phyloP scores from a whole-genome alignment of 1,284 basidiomycete genomes.

The Puccinia coronata region DNA sequence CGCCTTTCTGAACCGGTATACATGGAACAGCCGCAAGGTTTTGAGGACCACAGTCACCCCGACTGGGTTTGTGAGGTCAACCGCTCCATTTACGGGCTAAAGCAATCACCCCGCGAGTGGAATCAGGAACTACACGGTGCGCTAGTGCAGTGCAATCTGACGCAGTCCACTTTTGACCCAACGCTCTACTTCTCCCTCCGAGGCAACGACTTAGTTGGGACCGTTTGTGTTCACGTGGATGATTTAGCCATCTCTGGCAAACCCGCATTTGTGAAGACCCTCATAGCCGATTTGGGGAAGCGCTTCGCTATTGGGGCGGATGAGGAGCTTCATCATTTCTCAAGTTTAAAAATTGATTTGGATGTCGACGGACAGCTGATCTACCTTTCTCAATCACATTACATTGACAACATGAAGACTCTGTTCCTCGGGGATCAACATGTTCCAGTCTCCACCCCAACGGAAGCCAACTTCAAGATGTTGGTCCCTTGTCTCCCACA shows the following conservation, averaged over 20 bases:
- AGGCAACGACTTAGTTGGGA: background rate
- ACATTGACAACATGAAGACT: background rate
- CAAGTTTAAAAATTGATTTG: background rate
- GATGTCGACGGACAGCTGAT: background rate
- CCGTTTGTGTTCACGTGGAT: background rate
- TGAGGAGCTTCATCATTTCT: slow-evolving; percentile 8
- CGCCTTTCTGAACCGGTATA: background rate
- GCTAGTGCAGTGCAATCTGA: background rate
- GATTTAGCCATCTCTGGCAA: background rate
- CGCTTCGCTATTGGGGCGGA: background rate
- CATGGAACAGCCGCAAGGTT: slow-evolving; percentile 4
- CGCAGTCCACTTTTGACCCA: slow-evolving; percentile 1
- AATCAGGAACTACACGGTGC: background rate
- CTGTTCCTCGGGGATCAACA: background rate
- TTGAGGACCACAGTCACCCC: background rate
- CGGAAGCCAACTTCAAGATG: background rate
- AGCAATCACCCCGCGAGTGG: background rate
- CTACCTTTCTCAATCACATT: background rate
- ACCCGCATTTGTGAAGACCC: background rate
- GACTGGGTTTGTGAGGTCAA: background rate
- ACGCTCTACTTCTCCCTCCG: background rate
- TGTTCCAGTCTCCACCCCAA: background rate
- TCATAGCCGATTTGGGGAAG: background rate
- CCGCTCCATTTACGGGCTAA: background rate
- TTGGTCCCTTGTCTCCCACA: background rate